Evolutionary conservation across 2,329 filamentous ascomycete genomes (phyloP), one percentile per base, ranked within the genome.

Genomic region (Raffaelea ambrosiae): DNA sequence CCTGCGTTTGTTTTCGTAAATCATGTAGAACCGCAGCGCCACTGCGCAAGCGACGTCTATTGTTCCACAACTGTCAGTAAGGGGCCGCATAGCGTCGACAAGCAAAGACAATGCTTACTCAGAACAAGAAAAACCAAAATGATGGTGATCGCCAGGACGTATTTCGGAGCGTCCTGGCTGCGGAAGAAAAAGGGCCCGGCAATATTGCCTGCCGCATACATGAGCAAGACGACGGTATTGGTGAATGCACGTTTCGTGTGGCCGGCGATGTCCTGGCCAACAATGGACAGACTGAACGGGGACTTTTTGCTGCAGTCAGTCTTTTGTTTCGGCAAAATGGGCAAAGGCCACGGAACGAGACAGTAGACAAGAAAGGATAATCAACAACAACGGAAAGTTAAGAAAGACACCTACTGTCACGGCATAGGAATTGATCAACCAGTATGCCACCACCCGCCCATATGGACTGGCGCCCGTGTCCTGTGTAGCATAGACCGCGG

Each of bases 151-250:
- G 67, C 69, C 21, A 48, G 38, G 5, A 54, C 58, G 22, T 70
- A 69, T 3, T 57, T 59, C 4, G 66, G 67, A 1, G 68, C 65
- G 52, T 83, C 75, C 14, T 67, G 57, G 0, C 69, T 62, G 40
- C 72, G 72, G 59, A 81, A 83, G 63, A 83, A 82, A 60, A 82
- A 81, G 0, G 80, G 79, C 0, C 78, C 74, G 4, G 70, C 72
- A 40, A 82, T 79, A 54, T 82, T 81, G 4, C 78, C 79, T 1
- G 73, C 68, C 31, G 48, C 26, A 22, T 43, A 50, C 19, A 40
- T 45, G 38, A 46, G 33, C 22, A 45, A 20, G 23, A 40, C 26
- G 5, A 40, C 10, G 33, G 36, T 21, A 19, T 22, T 33, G 22
- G 35, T 44, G 54, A 76, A 80, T 46, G 76, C 76, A 57, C 83